Percentiles rank a stretch among this genome's conserved stretches.
Conservation (phyloP, 352 stramenopile genomes). For the Phytopythium sindhum region DNA sequence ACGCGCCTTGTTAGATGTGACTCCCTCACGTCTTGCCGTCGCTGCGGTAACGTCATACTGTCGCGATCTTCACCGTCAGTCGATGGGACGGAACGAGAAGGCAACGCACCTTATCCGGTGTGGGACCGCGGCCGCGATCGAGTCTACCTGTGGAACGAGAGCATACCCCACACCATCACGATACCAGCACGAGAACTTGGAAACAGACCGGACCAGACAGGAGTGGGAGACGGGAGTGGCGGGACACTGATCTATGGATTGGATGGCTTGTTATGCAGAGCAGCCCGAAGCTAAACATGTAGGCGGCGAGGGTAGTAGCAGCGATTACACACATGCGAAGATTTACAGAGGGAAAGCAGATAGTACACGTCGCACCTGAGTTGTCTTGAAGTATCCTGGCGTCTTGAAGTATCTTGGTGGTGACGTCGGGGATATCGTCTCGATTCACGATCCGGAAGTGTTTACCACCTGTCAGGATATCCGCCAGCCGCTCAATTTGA, state of each 20-base stretch:
- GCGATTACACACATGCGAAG: background rate
- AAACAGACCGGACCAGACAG: background rate
- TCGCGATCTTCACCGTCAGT: background rate
- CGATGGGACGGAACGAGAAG: too few relatives aligned
- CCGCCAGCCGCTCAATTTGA: background rate
- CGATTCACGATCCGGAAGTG: background rate
- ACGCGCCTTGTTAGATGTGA: background rate
- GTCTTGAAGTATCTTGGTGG: background rate
- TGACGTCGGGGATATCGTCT: background rate
- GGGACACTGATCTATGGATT: slow-evolving; percentile 6
- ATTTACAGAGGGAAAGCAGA: slow-evolving; percentile 1
- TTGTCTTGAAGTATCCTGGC: background rate
- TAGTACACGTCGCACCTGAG: slow-evolving; percentile 5
- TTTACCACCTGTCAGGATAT: background rate
- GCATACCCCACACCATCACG: background rate
- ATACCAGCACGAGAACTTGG: background rate
- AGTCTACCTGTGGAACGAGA: background rate
- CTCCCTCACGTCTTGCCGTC: background rate
- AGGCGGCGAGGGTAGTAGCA: background rate
- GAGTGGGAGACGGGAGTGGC: background rate
- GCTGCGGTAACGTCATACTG: background rate
- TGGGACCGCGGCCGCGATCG: background rate
- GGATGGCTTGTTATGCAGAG: slow-evolving; percentile 1
- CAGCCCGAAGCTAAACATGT: slow-evolving; percentile 2
- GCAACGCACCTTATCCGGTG: too few relatives aligned